phyloP scores from a whole-genome alignment of 2,329 filamentous ascomycete species.

The Clonostachys rosea region DNA sequence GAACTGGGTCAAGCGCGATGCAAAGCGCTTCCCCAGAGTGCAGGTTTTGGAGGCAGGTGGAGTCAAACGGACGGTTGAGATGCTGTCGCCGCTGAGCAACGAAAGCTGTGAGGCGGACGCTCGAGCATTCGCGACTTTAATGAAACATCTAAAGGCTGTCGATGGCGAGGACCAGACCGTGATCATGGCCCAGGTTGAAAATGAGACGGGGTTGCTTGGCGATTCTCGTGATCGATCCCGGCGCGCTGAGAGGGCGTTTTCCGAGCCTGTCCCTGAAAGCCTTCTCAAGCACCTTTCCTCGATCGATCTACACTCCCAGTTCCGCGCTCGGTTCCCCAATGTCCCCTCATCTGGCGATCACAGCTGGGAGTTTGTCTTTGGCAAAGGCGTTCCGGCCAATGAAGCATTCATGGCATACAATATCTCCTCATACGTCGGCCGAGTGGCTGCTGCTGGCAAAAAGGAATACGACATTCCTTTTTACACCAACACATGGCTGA shows the following conservation, averaged over 20 bases:
- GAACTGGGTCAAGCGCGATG: slow-evolving; percentile 24
- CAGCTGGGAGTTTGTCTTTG: slow-evolving; percentile 26
- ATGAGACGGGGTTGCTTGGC: slow-evolving; percentile 45
- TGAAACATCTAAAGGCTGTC: slow-evolving; percentile 28
- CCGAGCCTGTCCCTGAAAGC: slow-evolving; percentile 16
- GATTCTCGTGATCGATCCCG: slow-evolving; percentile 42
- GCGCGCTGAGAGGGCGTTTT: slow-evolving; percentile 33
- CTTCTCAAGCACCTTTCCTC: slow-evolving; percentile 16
- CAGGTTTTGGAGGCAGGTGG: slow-evolving; percentile 6
- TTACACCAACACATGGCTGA: slow-evolving; percentile 29
- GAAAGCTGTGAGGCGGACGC: slow-evolving; percentile 17
- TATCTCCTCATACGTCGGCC: slow-evolving; percentile 21
- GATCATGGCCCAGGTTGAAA: slow-evolving; percentile 54
- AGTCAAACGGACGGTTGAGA: slow-evolving; percentile 15
- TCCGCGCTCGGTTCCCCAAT: slow-evolving; percentile 9
- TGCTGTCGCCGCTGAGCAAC: slow-evolving; percentile 1
- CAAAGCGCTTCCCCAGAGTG: slow-evolving; percentile 25
- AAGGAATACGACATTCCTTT: slow-evolving; percentile 21
- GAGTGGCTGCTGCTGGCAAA: slow-evolving; percentile 26
- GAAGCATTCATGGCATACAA: slow-evolving; percentile 30
- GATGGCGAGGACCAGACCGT: slow-evolving; percentile 42
- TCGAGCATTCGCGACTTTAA: slow-evolving; percentile 21
- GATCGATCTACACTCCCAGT: slow-evolving; percentile 11
- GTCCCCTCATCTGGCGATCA: slow-evolving; percentile 11
- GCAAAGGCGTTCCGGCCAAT: slow-evolving; percentile 15